These are phyloP conservation scores for Gaultheria prostrata DNA, from an alignment of 148 eudicot species.

Conservation along the genomic window DNA sequence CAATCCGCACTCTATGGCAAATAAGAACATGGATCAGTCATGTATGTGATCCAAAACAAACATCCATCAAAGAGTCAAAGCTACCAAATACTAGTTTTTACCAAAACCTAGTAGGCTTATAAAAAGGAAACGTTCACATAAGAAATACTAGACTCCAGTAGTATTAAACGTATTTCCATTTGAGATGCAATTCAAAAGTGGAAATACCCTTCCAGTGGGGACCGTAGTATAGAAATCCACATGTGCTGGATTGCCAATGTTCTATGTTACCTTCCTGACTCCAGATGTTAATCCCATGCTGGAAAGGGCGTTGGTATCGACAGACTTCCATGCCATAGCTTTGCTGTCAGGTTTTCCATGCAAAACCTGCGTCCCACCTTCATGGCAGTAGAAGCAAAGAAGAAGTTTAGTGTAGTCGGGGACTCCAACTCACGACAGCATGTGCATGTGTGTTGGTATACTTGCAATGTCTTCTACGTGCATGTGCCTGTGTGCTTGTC, in stretches of 20 bases:
- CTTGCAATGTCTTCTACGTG: not conserved
- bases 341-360: constrained; percentile 33
- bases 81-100: not conserved
- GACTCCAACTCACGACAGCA: not conserved
- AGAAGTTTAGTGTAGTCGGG: not conserved
- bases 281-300: constrained; percentile 95
- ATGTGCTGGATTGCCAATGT: not conserved
- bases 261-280: constrained; percentile 72
- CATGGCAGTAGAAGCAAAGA: constrained; percentile 21
- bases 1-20: not conserved
- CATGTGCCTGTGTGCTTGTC: not conserved
- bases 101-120: not conserved
- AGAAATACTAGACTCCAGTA: not conserved
- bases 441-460: not conserved
- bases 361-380: constrained; percentile 41
- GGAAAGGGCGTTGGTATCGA: constrained; percentile 55
- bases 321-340: constrained; percentile 60
- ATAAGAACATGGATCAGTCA: not conserved
- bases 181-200: not conserved
- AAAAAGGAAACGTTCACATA: not conserved
- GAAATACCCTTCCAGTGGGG: not conserved
- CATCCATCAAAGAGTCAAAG: not conserved
- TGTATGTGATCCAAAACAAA: not conserved
- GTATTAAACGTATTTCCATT: not conserved
- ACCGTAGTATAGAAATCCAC: not conserved